phyloP scores from a whole-genome alignment of 129 eudicot genomes.

The Pseudognaphalium luteoalbum region DNA sequence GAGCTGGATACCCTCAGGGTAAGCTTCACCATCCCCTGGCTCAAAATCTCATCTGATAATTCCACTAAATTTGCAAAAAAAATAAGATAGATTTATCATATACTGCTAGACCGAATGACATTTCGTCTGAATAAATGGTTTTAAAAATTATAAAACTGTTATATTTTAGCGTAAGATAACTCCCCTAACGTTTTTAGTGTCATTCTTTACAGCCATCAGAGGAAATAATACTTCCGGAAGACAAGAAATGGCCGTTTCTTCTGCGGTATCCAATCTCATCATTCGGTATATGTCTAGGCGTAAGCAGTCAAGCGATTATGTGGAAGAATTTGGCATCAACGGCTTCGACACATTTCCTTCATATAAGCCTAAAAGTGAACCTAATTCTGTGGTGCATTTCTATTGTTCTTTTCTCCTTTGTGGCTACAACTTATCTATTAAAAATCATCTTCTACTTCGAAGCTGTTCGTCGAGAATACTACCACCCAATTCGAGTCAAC shows the following conservation, averaged over 20 bases:
- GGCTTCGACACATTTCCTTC: slow-evolving; percentile 55
- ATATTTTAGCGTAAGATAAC: too few relatives aligned
- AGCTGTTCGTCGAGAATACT: slow-evolving; percentile 80
- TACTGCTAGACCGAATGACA: neutral
- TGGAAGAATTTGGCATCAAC: slow-evolving; percentile 65
- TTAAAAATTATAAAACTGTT: too few relatives aligned
- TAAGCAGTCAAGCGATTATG: slow-evolving; percentile 82
- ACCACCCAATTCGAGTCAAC: slow-evolving; percentile 74
- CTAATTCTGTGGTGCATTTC: slow-evolving; percentile 63
- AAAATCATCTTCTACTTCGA: slow-evolving; percentile 70
- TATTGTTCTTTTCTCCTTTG: slow-evolving; percentile 35
- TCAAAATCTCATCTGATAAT: too few relatives aligned
- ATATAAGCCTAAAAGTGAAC: slow-evolving; percentile 51
- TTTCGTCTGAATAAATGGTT: neutral
- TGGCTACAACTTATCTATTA: slow-evolving; percentile 43
- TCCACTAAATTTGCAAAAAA: too few relatives aligned
- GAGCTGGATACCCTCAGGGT: slow-evolving; percentile 80
- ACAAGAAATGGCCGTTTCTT: slow-evolving; percentile 78
- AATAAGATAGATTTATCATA: too few relatives aligned
- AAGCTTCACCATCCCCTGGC: neutral
- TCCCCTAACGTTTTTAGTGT: slow-evolving; percentile 1
- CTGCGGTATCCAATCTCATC: slow-evolving; percentile 70
- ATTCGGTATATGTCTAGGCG: slow-evolving; percentile 77
- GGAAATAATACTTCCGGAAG: slow-evolving; percentile 70
- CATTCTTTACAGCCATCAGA: slow-evolving; percentile 56